Conservation (phyloP, 2,329 filamentous ascomycete genomes). For the Ophioceras dolichostomum region DNA sequence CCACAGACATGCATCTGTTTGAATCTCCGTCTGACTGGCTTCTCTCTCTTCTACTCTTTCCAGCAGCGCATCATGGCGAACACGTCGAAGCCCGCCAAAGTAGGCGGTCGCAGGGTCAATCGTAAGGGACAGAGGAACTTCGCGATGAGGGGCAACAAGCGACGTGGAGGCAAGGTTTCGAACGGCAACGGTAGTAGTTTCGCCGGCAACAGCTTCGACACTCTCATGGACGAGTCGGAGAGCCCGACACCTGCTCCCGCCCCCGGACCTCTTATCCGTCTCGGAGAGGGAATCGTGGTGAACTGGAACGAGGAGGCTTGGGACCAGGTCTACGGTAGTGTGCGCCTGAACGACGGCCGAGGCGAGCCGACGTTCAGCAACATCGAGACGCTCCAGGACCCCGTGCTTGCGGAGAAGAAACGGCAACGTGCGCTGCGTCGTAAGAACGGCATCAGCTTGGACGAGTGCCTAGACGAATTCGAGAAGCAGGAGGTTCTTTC, state of each 20-base stretch:
- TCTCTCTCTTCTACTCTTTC: too few relatives aligned
- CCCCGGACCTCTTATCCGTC: constrained; percentile 56
- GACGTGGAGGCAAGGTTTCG: constrained; percentile 16
- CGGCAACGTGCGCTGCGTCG: constrained; percentile 51
- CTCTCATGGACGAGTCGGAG: constrained; percentile 17
- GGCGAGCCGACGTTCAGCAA: constrained; percentile 47
- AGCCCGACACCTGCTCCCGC: constrained; percentile 16
- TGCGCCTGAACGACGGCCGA: constrained; percentile 33
- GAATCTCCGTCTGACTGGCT: too few relatives aligned
- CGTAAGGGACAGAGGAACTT: constrained; percentile 29
- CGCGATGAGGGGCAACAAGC: constrained; percentile 36
- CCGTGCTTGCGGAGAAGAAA: constrained; percentile 52
- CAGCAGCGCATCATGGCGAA: too few relatives aligned
- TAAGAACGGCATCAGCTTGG: constrained; percentile 68
- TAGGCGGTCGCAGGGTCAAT: constrained; percentile 1
- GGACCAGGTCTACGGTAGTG: constrained; percentile 56
- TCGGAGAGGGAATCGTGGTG: constrained; percentile 75
- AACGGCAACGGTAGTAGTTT: neutral
- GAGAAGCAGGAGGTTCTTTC: constrained; percentile 89
- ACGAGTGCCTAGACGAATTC: constrained; percentile 90
- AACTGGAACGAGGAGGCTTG: constrained; percentile 69
- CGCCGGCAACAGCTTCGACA: constrained; percentile 12
- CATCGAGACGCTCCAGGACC: constrained; percentile 41
- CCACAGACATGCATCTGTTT: too few relatives aligned
- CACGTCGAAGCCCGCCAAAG: constrained; percentile 7